These are phyloP conservation scores for Kodamaea restingae DNA, from an alignment of 805 yeast genomes.

Conservation along the genomic window DNA sequence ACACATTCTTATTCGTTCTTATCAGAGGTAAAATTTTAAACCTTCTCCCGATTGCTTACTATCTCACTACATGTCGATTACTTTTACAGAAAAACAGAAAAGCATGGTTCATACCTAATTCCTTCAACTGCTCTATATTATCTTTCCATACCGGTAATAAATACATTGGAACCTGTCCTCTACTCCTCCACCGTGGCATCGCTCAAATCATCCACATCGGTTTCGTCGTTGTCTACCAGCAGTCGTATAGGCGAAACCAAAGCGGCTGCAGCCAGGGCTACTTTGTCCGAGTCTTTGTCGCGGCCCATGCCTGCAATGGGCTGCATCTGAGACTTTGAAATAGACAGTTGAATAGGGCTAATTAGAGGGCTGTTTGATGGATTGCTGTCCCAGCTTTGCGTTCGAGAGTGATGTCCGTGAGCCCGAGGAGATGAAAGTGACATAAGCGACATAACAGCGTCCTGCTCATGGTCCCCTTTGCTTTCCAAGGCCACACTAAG, in stretches of 20 bases:
- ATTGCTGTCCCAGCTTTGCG: constrained; percentile 9
- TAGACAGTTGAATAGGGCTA: constrained; percentile 10
- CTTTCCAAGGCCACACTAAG: constrained; percentile 22
- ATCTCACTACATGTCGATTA: no score
- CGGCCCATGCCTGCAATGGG: constrained; percentile 10
- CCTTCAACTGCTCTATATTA: no score
- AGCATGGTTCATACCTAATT: no score
- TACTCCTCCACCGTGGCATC: constrained; percentile 13
- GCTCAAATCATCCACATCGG: constrained; percentile 13
- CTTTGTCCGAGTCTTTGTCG: constrained; percentile 4
- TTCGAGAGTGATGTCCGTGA: constrained; percentile 16
- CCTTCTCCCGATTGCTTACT: no score
- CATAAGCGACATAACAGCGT: constrained; percentile 53
- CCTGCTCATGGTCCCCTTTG: constrained; percentile 41
- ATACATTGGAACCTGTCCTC: constrained; percentile 3
- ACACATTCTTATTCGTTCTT: no score
- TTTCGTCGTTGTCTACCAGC: constrained; percentile 13
- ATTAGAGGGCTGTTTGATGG: constrained; percentile 11
- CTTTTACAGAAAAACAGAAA: no score
- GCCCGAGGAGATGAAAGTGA: constrained; percentile 49
- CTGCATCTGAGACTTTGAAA: constrained; percentile 7
- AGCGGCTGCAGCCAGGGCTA: constrained; percentile 4
- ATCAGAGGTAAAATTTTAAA: no score
- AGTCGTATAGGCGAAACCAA: constrained; percentile 3
- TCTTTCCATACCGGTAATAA: no score